Evolutionary conservation across 2,329 filamentous ascomycete genomes (phyloP).

Genomic region (Trichoderma sp.): DNA sequence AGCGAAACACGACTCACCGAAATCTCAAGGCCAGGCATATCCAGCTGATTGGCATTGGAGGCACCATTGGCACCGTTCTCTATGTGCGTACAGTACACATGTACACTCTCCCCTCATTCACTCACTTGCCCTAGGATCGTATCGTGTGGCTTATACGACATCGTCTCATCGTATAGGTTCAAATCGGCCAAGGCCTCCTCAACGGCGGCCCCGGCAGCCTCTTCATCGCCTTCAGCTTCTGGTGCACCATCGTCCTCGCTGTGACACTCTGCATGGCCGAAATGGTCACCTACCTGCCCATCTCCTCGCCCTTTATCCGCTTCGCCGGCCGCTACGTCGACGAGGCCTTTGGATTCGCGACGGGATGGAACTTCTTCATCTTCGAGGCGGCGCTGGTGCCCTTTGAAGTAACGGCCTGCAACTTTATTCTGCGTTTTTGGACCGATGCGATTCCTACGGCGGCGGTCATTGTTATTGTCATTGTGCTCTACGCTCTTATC

Average conservation of each 20-base stretch:
- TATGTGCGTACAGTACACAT: slow-evolving; percentile 44
- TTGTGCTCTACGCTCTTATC: slow-evolving; percentile 53
- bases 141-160: slow-evolving; percentile 27
- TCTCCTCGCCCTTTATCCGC: slow-evolving; percentile 76
- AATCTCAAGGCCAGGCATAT: slow-evolving; percentile 59
- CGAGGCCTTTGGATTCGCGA: slow-evolving; percentile 71
- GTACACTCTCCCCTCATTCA: not conserved
- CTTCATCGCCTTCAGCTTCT: slow-evolving; percentile 61
- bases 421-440: slow-evolving; percentile 65
- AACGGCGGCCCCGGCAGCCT: slow-evolving; percentile 61
- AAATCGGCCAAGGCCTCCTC: slow-evolving; percentile 60
- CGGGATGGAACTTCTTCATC: slow-evolving; percentile 74
- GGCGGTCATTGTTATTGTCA: slow-evolving; percentile 60
- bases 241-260: slow-evolving; percentile 62
- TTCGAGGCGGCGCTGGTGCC: slow-evolving; percentile 69
- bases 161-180: slow-evolving; percentile 39
- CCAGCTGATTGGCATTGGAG: slow-evolving; percentile 63
- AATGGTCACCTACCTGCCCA: slow-evolving; percentile 76
- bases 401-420: slow-evolving; percentile 67
- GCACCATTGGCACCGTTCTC: slow-evolving; percentile 64
- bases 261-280: slow-evolving; percentile 67
- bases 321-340: slow-evolving; percentile 76
- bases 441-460: slow-evolving; percentile 60
- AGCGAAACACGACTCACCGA: slow-evolving; percentile 50
- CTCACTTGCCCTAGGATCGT: not conserved